These are phyloP conservation scores for Tolypocladium sp. DNA, from an alignment of 2,329 filamentous ascomycete species.

Conservation along the genomic window DNA sequence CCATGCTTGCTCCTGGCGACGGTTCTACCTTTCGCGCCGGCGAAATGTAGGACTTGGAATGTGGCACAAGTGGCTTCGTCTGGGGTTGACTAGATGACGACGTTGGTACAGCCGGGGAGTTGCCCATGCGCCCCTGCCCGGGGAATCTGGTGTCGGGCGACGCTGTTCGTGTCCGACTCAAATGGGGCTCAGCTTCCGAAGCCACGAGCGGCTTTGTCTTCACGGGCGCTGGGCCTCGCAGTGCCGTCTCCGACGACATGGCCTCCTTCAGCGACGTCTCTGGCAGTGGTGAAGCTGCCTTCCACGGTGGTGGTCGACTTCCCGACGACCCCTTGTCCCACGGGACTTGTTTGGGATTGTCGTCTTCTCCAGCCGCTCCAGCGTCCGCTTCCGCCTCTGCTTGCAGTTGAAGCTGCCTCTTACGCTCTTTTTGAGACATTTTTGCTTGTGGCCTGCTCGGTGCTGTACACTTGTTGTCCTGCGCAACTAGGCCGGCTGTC, in stretches of 20 bases:
- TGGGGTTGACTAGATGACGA: conserved; percentile 17
- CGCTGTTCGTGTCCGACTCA: conserved; percentile 38
- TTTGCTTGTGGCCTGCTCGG: conserved; percentile 40
- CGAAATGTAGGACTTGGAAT: conserved; percentile 52
- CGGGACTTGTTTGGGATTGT: conserved; percentile 22
- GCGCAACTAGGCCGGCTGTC: conserved; percentile 43
- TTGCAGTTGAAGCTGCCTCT: conserved; percentile 67
- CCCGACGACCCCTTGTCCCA: conserved; percentile 34
- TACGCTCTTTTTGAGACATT: conserved; percentile 86
- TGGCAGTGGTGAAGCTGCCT: conserved; percentile 39
- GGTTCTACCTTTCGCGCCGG: conserved; percentile 52
- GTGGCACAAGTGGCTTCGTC: conserved; percentile 40
- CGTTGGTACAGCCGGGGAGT: conserved; percentile 17
- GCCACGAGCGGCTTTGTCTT: conserved; percentile 33
- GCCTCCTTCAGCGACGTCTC: conserved; percentile 43
- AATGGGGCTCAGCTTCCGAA: conserved; percentile 28
- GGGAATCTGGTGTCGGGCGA: conserved; percentile 56
- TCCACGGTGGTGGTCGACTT: conserved; percentile 54
- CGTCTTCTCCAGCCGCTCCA: conserved; percentile 19
- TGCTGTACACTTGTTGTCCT: conserved; percentile 32
- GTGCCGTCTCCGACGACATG: conserved; percentile 22
- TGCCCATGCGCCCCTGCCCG: conserved; percentile 39
- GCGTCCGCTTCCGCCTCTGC: conserved; percentile 28
- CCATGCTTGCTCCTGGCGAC: conserved; percentile 63
- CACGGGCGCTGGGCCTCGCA: conserved; percentile 16